A percentile compares a stretch with the other conserved stretches of the same genome.
phyloP scores from a whole-genome alignment of 208 protist species.

The Acanthamoeba healyi region DNA sequence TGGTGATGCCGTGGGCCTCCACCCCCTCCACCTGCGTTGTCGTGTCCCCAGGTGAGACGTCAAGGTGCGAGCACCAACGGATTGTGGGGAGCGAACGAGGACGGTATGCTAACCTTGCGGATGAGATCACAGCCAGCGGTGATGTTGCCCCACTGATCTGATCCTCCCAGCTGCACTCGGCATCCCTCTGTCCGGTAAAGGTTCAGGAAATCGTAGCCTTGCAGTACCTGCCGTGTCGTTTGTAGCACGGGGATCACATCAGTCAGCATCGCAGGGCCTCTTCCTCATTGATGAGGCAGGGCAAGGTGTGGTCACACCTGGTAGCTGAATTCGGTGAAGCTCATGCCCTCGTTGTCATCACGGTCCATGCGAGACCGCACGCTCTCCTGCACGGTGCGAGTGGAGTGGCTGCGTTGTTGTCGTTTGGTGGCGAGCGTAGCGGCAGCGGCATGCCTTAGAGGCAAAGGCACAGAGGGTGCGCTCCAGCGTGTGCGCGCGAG shows the following conservation, averaged over 20 bases:
- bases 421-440: too few species aligned
- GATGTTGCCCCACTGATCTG: conserved; percentile 89
- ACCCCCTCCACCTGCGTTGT: conserved; percentile 5
- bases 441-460: too few species aligned
- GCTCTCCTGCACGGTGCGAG: background rate
- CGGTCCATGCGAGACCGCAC: conserved; percentile 64
- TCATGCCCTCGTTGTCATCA: conserved; percentile 81
- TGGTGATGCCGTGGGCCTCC: conserved; percentile 79
- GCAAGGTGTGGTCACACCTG: conserved; percentile 77
- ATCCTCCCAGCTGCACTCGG: conserved; percentile 85
- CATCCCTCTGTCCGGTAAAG: conserved; percentile 75
- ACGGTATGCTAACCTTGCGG: background rate
- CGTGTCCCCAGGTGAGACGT: background rate
- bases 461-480: too few species aligned
- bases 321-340: conserved; percentile 87
- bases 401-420: background rate
- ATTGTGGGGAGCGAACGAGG: background rate
- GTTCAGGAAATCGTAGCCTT: conserved; percentile 84
- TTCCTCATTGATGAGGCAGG: conserved; percentile 57
- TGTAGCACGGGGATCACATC: too few species aligned
- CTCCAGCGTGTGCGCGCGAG: background rate
- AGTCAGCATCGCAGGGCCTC: background rate
- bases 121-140: conserved; percentile 83
- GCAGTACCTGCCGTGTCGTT: conserved; percentile 82
- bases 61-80: background rate